phyloP scores from a whole-genome alignment of 148 eudicot species.

The Amaranthus palmeri region DNA sequence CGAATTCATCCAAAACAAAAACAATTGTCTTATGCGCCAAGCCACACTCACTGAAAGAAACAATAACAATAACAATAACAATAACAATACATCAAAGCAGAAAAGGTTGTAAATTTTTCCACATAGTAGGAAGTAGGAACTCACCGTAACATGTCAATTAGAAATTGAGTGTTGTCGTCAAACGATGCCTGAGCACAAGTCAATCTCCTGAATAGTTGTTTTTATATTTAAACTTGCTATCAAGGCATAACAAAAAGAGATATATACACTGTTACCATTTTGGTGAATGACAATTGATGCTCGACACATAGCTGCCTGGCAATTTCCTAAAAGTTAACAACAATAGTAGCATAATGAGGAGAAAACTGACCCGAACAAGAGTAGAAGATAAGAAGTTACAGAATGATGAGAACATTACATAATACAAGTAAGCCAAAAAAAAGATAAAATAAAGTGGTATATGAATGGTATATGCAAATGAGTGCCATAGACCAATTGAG shows the following conservation, averaged over 20 bases:
- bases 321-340: slow-evolving; percentile 54
- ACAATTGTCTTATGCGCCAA: slow-evolving; percentile 90
- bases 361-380: background rate
- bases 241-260: slow-evolving; percentile 13
- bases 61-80: background rate
- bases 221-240: slow-evolving; percentile 9
- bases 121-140: slow-evolving; percentile 3
- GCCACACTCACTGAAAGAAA: slow-evolving; percentile 77
- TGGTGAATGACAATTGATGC: slow-evolving; percentile 67
- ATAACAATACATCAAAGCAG: background rate
- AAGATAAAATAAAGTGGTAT: slow-evolving; percentile 1
- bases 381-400: background rate
- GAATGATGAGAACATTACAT: background rate
- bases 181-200: slow-evolving; percentile 66
- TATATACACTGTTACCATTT: slow-evolving; percentile 59
- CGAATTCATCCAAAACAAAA: slow-evolving; percentile 88
- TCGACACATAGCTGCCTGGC: slow-evolving; percentile 79
- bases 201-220: slow-evolving; percentile 13
- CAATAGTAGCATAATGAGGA: slow-evolving; percentile 4
- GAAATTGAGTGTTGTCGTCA: slow-evolving; percentile 87
- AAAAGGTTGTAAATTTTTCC: background rate
- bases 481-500: background rate
- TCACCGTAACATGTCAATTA: slow-evolving; percentile 81
- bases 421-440: background rate
- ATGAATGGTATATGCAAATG: background rate